Percentiles rank a stretch among this genome's conserved stretches.
Evolutionary conservation across 2,329 filamentous ascomycete genomes (phyloP).

Genomic region (Colletotrichum noveboracense): DNA sequence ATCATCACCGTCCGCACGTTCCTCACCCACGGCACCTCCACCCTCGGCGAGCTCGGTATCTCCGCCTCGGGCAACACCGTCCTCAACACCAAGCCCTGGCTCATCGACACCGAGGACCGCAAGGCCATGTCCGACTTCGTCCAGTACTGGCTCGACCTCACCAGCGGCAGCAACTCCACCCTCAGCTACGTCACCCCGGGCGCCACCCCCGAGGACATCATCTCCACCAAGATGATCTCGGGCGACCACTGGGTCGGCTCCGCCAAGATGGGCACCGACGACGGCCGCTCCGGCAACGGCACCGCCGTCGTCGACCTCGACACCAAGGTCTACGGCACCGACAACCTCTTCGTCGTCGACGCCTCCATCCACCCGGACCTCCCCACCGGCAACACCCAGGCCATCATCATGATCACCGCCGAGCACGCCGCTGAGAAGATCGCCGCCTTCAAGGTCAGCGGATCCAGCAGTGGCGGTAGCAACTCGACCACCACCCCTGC

Average conservation of each 20-base stretch:
- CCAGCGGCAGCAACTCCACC: slow-evolving; percentile 13
- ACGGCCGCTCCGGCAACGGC: slow-evolving; percentile 40
- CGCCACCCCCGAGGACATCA: slow-evolving; percentile 13
- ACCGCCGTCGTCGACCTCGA: slow-evolving; percentile 60
- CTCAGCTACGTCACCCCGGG: slow-evolving; percentile 8
- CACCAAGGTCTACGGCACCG: slow-evolving; percentile 63
- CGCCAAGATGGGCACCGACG: slow-evolving; percentile 50
- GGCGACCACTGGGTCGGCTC: slow-evolving; percentile 22
- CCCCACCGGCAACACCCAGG: slow-evolving; percentile 22
- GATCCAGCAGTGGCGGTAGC: neutral
- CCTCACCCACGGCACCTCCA: slow-evolving; percentile 29
- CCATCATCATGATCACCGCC: slow-evolving; percentile 23
- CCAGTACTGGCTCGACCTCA: slow-evolving; percentile 19
- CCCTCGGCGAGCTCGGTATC: slow-evolving; percentile 27
- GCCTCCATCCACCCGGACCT: slow-evolving; percentile 63
- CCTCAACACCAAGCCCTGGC: slow-evolving; percentile 25
- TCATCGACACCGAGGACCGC: slow-evolving; percentile 26
- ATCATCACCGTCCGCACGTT: slow-evolving; percentile 24
- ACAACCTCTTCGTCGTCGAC: slow-evolving; percentile 67
- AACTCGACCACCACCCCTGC: neutral
- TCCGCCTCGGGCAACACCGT: slow-evolving; percentile 25
- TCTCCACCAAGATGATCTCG: slow-evolving; percentile 9
- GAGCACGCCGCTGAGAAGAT: slow-evolving; percentile 23
- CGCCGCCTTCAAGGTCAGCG: slow-evolving; percentile 2
- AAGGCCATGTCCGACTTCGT: slow-evolving; percentile 21